Percentiles rank a stretch among this genome's conserved stretches.
phyloP scores from a whole-genome alignment of 2,329 filamentous ascomycete genomes.

The Neopestalotiopsis sp. region DNA sequence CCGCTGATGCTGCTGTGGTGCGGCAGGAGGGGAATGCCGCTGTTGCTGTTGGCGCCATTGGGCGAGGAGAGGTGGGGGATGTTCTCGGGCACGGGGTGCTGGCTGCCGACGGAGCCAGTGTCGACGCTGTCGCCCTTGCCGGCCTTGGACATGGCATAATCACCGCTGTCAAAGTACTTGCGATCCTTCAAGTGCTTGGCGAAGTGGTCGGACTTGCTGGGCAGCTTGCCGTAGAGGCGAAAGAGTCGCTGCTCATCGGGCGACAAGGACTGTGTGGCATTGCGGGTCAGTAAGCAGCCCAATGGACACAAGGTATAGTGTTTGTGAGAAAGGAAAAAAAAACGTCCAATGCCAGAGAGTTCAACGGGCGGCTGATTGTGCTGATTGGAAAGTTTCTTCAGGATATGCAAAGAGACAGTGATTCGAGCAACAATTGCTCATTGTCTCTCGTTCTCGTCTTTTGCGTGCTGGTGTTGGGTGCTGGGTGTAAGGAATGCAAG shows the following conservation, averaged over 20 bases:
- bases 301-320: background rate
- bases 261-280: constrained; percentile 72
- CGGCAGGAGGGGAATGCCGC: constrained; percentile 87
- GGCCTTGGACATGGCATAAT: constrained; percentile 96
- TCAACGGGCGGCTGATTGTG: background rate
- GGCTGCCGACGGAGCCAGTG: constrained; percentile 89
- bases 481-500: background rate
- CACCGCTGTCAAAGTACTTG: constrained; percentile 97
- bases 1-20: constrained; percentile 71
- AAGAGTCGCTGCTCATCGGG: constrained; percentile 96
- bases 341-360: background rate
- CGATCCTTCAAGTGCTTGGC: constrained; percentile 99
- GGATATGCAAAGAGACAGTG: background rate
- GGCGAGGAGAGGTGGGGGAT: constrained; percentile 87
- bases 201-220: constrained; percentile 92
- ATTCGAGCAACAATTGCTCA: background rate
- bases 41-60: constrained; percentile 78
- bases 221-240: constrained; percentile 96
- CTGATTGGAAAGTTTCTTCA: background rate
- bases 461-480: background rate
- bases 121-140: constrained; percentile 95
- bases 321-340: background rate
- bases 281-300: background rate
- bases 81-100: constrained; percentile 94
- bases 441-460: background rate